Percentiles rank a stretch among this genome's conserved stretches.
phyloP scores from a whole-genome alignment of 2,329 filamentous ascomycete species.

The Bipolaris oryzae region DNA sequence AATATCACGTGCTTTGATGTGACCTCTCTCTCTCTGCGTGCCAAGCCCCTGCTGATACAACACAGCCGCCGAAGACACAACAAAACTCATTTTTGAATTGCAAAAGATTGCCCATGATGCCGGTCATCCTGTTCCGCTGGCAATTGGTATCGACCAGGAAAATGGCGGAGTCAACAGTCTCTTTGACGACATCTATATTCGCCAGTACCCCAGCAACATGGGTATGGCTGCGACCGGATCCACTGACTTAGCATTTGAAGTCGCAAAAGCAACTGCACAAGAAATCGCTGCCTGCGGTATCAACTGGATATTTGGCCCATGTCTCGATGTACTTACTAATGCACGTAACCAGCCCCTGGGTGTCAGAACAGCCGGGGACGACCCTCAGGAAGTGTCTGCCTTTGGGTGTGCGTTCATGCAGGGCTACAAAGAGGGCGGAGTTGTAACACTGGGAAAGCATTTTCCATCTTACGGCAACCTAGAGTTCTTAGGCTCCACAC shows the following conservation, averaged over 20 bases:
- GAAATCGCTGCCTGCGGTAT: constrained; percentile 92
- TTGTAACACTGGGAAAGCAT: constrained; percentile 92
- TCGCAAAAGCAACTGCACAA: constrained; percentile 90
- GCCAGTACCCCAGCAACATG: constrained; percentile 97
- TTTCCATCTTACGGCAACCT: constrained; percentile 96
- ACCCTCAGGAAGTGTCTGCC: constrained; percentile 92
- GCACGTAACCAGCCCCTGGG: constrained; percentile 88
- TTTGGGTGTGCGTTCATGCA: constrained; percentile 90
- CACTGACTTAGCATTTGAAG: constrained; percentile 81
- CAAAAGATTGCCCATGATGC: constrained; percentile 91
- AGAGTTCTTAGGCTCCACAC: constrained; percentile 86
- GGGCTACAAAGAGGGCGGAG: constrained; percentile 88
- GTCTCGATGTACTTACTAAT: constrained; percentile 92
- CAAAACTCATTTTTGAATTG: constrained; percentile 84
- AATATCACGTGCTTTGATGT: constrained; percentile 32
- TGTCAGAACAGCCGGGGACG: constrained; percentile 87
- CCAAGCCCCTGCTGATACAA: constrained; percentile 27
- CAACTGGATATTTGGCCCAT: constrained; percentile 93
- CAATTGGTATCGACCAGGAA: constrained; percentile 94
- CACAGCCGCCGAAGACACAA: constrained; percentile 87
- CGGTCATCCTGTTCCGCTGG: constrained; percentile 84
- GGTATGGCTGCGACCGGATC: constrained; percentile 91
- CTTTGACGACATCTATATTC: constrained; percentile 93
- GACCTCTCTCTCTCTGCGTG: constrained; percentile 12
- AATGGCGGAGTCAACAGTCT: constrained; percentile 98